Evolutionary conservation across 208 protist genomes (phyloP).

Genomic region (Phytomonas francai): DNA sequence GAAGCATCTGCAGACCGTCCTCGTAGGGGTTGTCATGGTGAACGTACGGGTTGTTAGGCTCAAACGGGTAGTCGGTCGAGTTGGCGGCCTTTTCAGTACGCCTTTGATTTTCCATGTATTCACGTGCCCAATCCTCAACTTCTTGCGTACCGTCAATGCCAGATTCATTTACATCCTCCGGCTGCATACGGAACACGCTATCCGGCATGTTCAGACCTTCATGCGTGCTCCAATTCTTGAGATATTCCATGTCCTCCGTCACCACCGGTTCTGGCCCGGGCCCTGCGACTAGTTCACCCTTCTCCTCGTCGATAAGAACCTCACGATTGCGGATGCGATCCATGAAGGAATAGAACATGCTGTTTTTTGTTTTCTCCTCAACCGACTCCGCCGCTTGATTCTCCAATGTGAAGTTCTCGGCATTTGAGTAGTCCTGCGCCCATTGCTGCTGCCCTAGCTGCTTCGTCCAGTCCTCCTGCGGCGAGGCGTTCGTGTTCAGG

Average conservation of each 20-base stretch:
- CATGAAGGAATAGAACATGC: slow-evolving; percentile 80
- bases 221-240: slow-evolving; percentile 29
- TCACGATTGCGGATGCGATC: slow-evolving; percentile 60
- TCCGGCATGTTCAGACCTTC: slow-evolving; percentile 54
- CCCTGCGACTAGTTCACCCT: slow-evolving; percentile 55
- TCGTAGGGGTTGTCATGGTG: slow-evolving; percentile 64
- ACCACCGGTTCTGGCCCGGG: slow-evolving; percentile 52
- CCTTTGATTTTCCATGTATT: slow-evolving; percentile 70
- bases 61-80: slow-evolving; percentile 82
- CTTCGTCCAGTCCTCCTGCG: slow-evolving; percentile 46
- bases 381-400: slow-evolving; percentile 34
- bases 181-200: slow-evolving; percentile 24
- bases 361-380: slow-evolving; percentile 56
- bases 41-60: slow-evolving; percentile 84
- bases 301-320: slow-evolving; percentile 76
- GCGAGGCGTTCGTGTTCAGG: slow-evolving; percentile 8
- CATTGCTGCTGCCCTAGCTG: slow-evolving; percentile 59
- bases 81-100: slow-evolving; percentile 32
- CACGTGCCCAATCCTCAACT: slow-evolving; percentile 64
- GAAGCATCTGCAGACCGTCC: slow-evolving; percentile 68
- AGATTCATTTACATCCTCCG: slow-evolving; percentile 13
- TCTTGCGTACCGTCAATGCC: slow-evolving; percentile 28
- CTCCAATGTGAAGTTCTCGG: slow-evolving; percentile 42
- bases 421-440: slow-evolving; percentile 63
- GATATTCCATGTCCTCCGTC: slow-evolving; percentile 49